These are phyloP conservation scores for Nakazawaea anatomiae DNA, from an alignment of 805 yeast species.

Conservation along the genomic window DNA sequence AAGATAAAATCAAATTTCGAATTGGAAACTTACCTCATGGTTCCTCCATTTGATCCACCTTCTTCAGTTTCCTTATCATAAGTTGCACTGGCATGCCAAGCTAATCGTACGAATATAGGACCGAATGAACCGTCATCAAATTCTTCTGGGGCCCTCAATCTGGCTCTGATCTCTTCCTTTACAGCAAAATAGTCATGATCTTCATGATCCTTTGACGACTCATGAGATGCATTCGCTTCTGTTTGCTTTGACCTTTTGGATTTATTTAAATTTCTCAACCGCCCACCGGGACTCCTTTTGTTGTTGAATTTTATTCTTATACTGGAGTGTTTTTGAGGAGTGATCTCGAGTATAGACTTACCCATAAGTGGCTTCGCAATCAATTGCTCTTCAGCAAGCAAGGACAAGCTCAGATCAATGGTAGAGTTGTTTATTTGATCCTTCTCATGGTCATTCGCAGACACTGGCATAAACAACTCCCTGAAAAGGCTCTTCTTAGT, in stretches of 20 bases:
- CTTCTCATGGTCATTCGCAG: background rate
- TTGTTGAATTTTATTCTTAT: slow-evolving; percentile 5
- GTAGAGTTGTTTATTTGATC: background rate
- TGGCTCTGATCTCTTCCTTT: slow-evolving; percentile 28
- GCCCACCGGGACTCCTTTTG: background rate
- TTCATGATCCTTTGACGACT: slow-evolving; percentile 12
- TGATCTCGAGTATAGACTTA: background rate
- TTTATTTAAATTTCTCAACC: background rate
- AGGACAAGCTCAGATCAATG: background rate
- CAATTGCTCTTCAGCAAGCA: background rate
- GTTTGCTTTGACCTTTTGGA: background rate
- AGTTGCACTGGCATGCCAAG: slow-evolving; percentile 89
- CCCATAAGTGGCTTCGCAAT: background rate
- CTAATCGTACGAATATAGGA: slow-evolving; percentile 71
- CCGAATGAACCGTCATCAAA: slow-evolving; percentile 70
- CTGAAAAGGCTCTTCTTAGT: background rate
- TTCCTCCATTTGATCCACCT: slow-evolving; percentile 72
- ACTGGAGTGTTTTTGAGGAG: background rate
- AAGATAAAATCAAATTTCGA: background rate
- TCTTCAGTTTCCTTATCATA: slow-evolving; percentile 48
- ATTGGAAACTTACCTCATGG: slow-evolving; percentile 36
- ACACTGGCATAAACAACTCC: background rate
- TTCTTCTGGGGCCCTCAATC: slow-evolving; percentile 29
- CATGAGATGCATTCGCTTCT: background rate
- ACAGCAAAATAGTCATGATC: slow-evolving; percentile 25